Evolutionary conservation across 2,329 filamentous ascomycete genomes (phyloP), one percentile per base, ranked within the genome.

Genomic region (Trichothecium roseum): DNA sequence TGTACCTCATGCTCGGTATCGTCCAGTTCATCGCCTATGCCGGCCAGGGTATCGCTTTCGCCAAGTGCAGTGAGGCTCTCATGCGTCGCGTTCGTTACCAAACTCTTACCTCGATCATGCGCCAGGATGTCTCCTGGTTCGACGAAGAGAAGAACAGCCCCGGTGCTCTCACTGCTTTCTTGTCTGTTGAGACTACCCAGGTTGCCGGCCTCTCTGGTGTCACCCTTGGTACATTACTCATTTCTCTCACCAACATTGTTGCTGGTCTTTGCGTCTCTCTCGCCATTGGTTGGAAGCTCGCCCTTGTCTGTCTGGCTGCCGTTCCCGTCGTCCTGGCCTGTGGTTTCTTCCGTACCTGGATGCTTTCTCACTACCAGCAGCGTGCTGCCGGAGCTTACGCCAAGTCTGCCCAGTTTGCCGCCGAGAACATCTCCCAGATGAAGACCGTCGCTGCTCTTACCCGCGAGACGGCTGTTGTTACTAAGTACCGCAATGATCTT

Each of bases 91-190:
- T 89, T 2, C 77, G 91, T 47, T 78, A 91, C 55, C 69, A 68
- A 38, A 83, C 87, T 6, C 95, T 98, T 66, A 73, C 88, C 22
- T 71, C 81, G 17, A 86, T 96, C 64, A 74, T 96, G 35, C 83
- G 88, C 44, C 89, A 96, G 58, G 91, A 96, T 43, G 88, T 96
- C 39, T 67, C 78, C 18, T 96, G 88, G 57, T 98, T 95, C 48
- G 91, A 96, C 56, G 71, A 69, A 30, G 84, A 93, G 43, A 82
- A 91, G 55, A 94, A 96, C 55, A 87, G 83, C 6, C 80, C 86
- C 6, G 91, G 91, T 44, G 82, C 87, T 1, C 64, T 98, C 47
- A 94, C 87, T 0, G 85, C 83, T 0, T 91, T 94, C 60, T 65
- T 95, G 10, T 88, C 84, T 3, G 93, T 85, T 0, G 84, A 94